phyloP scores from a whole-genome alignment of 2,329 filamentous ascomycete genomes.

The Blastomyces percursus region DNA sequence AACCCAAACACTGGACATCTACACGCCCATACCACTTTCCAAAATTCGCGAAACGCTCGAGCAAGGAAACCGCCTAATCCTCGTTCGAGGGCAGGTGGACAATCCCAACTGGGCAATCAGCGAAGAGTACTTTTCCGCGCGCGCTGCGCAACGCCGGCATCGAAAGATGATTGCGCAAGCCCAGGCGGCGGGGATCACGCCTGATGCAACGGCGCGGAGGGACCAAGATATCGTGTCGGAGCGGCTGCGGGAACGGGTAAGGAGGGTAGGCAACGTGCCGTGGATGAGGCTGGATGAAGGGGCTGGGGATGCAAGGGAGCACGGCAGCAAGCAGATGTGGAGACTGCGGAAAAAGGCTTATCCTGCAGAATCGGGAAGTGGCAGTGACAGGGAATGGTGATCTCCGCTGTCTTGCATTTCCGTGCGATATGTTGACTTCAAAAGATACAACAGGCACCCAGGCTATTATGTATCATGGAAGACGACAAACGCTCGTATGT shows the following conservation, averaged over 20 bases:
- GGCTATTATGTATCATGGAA: background rate
- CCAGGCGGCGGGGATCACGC: constrained; percentile 15
- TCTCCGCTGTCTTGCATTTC: background rate
- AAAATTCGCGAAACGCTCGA: constrained; percentile 24
- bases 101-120: constrained; percentile 37
- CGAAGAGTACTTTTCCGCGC: constrained; percentile 33
- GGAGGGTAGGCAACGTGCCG: constrained; percentile 29
- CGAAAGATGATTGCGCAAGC: constrained; percentile 17
- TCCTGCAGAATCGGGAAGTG: constrained; percentile 21
- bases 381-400: constrained; percentile 28
- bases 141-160: constrained; percentile 27
- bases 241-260: constrained; percentile 25
- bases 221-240: constrained; percentile 18
- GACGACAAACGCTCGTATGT: background rate
- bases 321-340: constrained; percentile 20
- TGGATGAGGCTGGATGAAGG: constrained; percentile 33
- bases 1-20: constrained; percentile 33
- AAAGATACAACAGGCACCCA: background rate
- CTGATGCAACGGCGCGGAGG: constrained; percentile 8
- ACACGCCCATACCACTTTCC: constrained; percentile 38
- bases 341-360: constrained; percentile 32
- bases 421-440: background rate
- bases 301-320: constrained; percentile 12
- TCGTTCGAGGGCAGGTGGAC: constrained; percentile 39
- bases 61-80: constrained; percentile 32